Conservation (phyloP, 192 early-diverging fungal species). For the Umbelopsis ramanniana region DNA sequence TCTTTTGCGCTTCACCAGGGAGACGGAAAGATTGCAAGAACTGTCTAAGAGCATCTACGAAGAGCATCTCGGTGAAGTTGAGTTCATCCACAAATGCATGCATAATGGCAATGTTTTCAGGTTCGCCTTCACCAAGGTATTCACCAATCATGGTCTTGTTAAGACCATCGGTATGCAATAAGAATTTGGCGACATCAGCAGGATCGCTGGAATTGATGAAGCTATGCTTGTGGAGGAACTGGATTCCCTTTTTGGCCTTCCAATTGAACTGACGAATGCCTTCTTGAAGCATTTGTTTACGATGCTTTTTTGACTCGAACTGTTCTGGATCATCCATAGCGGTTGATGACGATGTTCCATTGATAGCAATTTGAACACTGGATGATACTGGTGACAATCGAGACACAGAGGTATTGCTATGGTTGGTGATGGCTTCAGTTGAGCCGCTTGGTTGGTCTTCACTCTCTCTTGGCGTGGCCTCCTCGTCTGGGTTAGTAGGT, state of each 20-base stretch:
- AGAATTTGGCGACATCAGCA: slow-evolving; percentile 73
- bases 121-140: slow-evolving; percentile 91
- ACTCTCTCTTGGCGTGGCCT: slow-evolving; percentile 37
- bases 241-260: slow-evolving; percentile 91
- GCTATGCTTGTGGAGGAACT: slow-evolving; percentile 66
- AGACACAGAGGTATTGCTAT: slow-evolving; percentile 29
- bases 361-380: slow-evolving; percentile 16
- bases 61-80: slow-evolving; percentile 73
- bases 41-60: slow-evolving; percentile 78
- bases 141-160: slow-evolving; percentile 92
- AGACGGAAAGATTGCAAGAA: slow-evolving; percentile 91
- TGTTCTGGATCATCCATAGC: slow-evolving; percentile 83
- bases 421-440: slow-evolving; percentile 16
- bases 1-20: slow-evolving; percentile 95
- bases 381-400: slow-evolving; percentile 37
- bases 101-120: slow-evolving; percentile 93
- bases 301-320: slow-evolving; percentile 81
- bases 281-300: slow-evolving; percentile 83
- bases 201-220: slow-evolving; percentile 73
- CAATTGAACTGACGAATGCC: slow-evolving; percentile 82
- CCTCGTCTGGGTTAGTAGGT: slow-evolving; percentile 30
- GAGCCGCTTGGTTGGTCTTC: slow-evolving; percentile 31
- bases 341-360: slow-evolving; percentile 3
- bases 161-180: slow-evolving; percentile 77
- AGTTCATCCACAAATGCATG: slow-evolving; percentile 96